Base-by-base conservation (phyloP, 2,329 filamentous ascomycete genomes). In the Phialophora verrucosa region DNA sequence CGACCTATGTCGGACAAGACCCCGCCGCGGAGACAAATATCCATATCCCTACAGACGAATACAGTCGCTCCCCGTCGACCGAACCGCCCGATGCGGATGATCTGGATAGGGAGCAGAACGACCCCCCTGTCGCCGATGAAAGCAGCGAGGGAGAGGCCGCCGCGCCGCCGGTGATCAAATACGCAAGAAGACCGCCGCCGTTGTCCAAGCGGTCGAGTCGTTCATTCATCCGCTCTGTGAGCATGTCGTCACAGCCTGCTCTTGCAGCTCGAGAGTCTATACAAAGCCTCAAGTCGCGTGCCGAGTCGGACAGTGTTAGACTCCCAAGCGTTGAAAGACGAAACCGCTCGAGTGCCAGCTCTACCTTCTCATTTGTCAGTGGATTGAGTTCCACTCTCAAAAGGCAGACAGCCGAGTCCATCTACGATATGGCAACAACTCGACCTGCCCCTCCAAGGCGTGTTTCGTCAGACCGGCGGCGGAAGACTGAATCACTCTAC, bases 1-100 rank as follows among this genome's bases (percentile, higher is more conserved):
- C 91, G 25, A 85, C 60, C 8, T 38, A 50, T 50, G 35, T 35
- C 20, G 25, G 47, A 14, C 54, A 65, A 35, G 63, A 65, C 12
- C 29, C 42, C 10, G 49, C 14, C 11, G 25, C 56, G 14, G 58
- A 62, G 27, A 47, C 42, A 31, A 42, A 35, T 44, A 64, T 20
- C 51, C 42, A 55, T 8, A 31, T 54, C 5, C 17, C 44, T 14
- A 42, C n/a, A 14, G 42, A 60, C 25, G 20, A 27, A 17, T 55
- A 61, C 51, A 38, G 31, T 29, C 64, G 38, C 42, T 59, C 58
- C 12, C 32, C 2, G 17, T 66, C 54, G 5, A 29, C 59, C 12
- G 50, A 49, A 8, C 32, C 53, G 12, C 65, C 65, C 50, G 61
- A 64, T 60, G 60, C 61, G n/a, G 65, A 69, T 63, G 64, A 69